Conservation (phyloP, 73 alveolate genomes). For the Paramecium sonneborni region DNA sequence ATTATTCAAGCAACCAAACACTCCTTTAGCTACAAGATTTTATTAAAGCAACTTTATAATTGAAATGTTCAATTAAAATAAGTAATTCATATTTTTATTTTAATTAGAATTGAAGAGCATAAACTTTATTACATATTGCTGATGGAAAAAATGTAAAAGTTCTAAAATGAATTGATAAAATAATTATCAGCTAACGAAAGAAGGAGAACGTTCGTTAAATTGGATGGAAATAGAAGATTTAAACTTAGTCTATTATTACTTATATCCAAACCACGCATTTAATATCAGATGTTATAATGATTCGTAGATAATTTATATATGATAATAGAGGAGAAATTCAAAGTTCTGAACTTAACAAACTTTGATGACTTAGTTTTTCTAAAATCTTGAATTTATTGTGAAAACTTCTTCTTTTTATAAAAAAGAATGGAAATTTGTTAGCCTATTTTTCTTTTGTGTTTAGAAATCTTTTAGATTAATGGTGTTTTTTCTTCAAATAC, state of each 20-base stretch:
- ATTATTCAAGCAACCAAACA: not conserved
- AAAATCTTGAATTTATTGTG: not conserved
- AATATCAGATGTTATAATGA: not conserved
- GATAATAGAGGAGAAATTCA: not conserved
- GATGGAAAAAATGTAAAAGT: slow-evolving; percentile 1
- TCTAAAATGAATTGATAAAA: not conserved
- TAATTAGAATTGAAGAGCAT: not conserved
- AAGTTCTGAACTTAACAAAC: not conserved
- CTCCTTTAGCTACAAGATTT: slow-evolving; percentile 15
- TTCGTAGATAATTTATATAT: not conserved
- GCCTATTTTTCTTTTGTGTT: too few species aligned
- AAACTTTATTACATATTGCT: not conserved
- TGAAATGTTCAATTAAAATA: not conserved
- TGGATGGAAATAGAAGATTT: not conserved
- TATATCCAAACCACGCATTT: not conserved
- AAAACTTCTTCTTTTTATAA: not conserved
- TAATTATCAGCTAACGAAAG: not conserved
- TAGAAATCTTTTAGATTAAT: too few species aligned
- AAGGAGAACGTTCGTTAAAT: slow-evolving; percentile 6
- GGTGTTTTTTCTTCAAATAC: too few species aligned
- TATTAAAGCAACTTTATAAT: not conserved
- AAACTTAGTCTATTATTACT: not conserved
- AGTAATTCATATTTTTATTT: not conserved
- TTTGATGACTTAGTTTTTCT: not conserved
- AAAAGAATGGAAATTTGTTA: too few species aligned